Conservation (phyloP, 768 basidiomycete species). For the Rhodotorula diobovata region DNA sequence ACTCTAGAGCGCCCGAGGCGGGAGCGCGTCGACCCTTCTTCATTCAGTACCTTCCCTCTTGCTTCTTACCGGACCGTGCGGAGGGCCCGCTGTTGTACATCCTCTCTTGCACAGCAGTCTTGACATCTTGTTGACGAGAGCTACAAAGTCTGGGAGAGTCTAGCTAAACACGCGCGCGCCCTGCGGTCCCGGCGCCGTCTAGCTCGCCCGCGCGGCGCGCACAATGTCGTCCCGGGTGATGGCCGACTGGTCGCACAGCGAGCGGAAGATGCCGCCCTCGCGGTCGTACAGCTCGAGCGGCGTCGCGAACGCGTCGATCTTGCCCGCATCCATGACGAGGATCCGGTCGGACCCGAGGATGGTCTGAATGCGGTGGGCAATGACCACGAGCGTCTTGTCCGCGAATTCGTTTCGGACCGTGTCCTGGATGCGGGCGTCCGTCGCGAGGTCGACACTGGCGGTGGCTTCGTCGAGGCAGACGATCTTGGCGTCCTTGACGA, state of each 20-base stretch:
- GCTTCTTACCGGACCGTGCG: too few relatives aligned
- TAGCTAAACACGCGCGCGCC: background rate
- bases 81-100: background rate
- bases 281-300: conserved; percentile 55
- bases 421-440: conserved; percentile 81
- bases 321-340: conserved; percentile 72
- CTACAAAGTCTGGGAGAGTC: too few relatives aligned
- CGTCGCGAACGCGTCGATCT: conserved; percentile 51
- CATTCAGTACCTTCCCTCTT: background rate
- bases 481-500: conserved; percentile 75
- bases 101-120: background rate
- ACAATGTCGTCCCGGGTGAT: conserved; percentile 56
- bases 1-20: background rate
- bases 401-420: conserved; percentile 74
- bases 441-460: conserved; percentile 55
- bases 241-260: conserved; percentile 59
- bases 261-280: conserved; percentile 56
- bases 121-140: too few relatives aligned
- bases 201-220: background rate
- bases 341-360: conserved; percentile 65
- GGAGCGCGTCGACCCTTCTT: too few relatives aligned
- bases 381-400: conserved; percentile 59
- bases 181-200: background rate
- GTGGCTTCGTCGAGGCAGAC: conserved; percentile 63
- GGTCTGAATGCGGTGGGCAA: conserved; percentile 36